Conservation (phyloP, 139 green algal genomes). For the Medakamo hakoo region DNA sequence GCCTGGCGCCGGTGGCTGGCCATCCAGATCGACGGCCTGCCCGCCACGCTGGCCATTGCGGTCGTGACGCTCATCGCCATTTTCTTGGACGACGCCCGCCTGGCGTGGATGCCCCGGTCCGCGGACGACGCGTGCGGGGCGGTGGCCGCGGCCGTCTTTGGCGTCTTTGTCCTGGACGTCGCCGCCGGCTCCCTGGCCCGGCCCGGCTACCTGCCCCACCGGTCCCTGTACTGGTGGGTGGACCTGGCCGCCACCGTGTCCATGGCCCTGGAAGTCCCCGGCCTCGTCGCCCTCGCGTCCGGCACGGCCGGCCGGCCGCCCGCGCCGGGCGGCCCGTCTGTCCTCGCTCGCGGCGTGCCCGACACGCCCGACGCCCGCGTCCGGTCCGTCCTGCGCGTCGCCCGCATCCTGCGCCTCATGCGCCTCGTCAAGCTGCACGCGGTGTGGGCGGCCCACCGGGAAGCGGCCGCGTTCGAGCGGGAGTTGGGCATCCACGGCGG, state of each 20-base stretch:
- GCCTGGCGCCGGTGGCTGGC: not conserved
- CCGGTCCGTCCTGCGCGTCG: constrained; percentile 26
- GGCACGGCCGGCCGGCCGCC: not conserved
- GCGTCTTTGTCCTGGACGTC: constrained; percentile 46
- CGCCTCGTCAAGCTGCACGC: constrained; percentile 53
- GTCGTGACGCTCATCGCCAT: constrained; percentile 54
- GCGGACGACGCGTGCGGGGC: constrained; percentile 39
- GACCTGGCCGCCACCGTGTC: constrained; percentile 57
- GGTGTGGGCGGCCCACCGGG: constrained; percentile 20
- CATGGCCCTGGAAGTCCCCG: constrained; percentile 54
- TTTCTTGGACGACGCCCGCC: constrained; percentile 68
- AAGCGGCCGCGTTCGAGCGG: not conserved
- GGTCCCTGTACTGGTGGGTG: constrained; percentile 79
- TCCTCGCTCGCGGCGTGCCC: constrained; percentile 3
- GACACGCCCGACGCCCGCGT: constrained; percentile 9
- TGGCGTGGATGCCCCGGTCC: constrained; percentile 29
- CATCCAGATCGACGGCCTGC: not conserved
- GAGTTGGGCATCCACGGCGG: not conserved
- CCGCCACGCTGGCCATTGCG: constrained; percentile 10
- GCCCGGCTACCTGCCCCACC: constrained; percentile 35
- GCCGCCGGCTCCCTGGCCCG: constrained; percentile 13
- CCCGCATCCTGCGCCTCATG: constrained; percentile 63
- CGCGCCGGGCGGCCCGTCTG: constrained; percentile 3
- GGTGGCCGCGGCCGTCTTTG: constrained; percentile 29
- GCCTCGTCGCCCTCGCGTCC: constrained; percentile 16